Base-by-base conservation (phyloP, 371 early-diverging fungal genomes). In the Apophysomyces elegans region DNA sequence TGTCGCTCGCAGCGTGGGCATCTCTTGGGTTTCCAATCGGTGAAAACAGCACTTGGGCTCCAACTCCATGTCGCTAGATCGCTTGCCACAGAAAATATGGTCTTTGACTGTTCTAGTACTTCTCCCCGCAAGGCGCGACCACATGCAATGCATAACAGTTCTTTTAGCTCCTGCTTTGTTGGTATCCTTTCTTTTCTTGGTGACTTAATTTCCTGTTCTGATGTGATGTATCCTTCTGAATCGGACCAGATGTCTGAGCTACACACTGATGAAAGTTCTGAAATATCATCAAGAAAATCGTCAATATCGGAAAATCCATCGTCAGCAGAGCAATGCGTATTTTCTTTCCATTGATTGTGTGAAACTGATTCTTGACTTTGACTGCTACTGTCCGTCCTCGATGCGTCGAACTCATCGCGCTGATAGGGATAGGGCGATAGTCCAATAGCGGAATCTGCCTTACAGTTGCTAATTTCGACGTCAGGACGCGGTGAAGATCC, bases 121-220 rank as follows among this genome's bases (percentile, higher is more conserved):
- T 77, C 72, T 21, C 74, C 67, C 26, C 64, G 59, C 18, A 81
- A 46, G n/a, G 73, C 74, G 11, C 73, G 67, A 6, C 56, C 38
- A 58, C 82, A 81, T 18, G 74, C 79, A 54, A 77, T 65, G 58
- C 82, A 81, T 0, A 57, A n/a, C 56, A 75, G 63, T 78, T 50
- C 86, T 74, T 83, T 74, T 80, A 47, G 87, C 36, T 58, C 79
- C 26, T 81, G 85, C 81, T 76, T 86, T 12, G 77, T 88, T 62
- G 87, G 88, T 18, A 64, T 85, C 36, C 85, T 83, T 38, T 69
- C 78, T 18, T 68, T 83, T 43, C 75, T 83, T 70, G 84, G 82
- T 5, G 73, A 11, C 18, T 7, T 58, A 37, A 36, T 50, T 21
- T 50, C 21, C 21, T 21, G 39, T 12, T 47, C 50, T 36, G 50